Base-by-base conservation (phyloP, 73 alveolate genomes). In the Effrenium voratum region DNA sequence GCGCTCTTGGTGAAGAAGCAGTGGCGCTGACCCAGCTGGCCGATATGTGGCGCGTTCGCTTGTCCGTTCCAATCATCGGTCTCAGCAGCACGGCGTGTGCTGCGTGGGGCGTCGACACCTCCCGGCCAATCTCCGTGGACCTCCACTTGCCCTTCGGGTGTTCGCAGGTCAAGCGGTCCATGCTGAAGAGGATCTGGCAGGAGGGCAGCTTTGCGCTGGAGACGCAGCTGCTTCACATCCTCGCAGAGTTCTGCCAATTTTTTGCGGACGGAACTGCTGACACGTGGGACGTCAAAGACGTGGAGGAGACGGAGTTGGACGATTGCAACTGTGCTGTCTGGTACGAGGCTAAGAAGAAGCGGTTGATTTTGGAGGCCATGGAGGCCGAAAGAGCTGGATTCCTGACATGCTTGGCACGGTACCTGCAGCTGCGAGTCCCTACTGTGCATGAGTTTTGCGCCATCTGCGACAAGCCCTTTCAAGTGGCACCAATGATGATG, bases 341-440 rank as follows among this genome's bases (percentile, higher is more conserved):
- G 16, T 85, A 52, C 82, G 80, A 40, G 60, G 8, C 40, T 41
- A 55, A 55, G 55, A 82, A 82, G 73, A 19, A 50, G 40, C 47
- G 73, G 44, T 73, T 82, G 73, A 82, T 49, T 30, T 49, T 47
- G 32, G 49, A 47, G 10, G 93, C 93, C 5, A 34, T 82, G 50
- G 41, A 10, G 26, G 26, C 40, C 63, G 36, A n/a, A 30, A 46
- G 34, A 43, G 44, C 36, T 52, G 93, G 77, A 19, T 84, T 84
- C 57, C 93, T 84, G 19, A 43, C n/a, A 12, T 85, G 94, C 44
- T 63, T 85, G 57, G 94, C 81, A 59, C 49, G 59, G 19, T 85
- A 85, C 63, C 57, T 88, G 96, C 96, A 88, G 87, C 87, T 68
- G 40, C 96, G 96, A 13, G 82, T 88, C 68, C 84, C 96, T 4